Evolutionary conservation across 768 basidiomycete species (phyloP), one percentile per base, ranked within the genome.

Genomic region (Russula sp.): DNA sequence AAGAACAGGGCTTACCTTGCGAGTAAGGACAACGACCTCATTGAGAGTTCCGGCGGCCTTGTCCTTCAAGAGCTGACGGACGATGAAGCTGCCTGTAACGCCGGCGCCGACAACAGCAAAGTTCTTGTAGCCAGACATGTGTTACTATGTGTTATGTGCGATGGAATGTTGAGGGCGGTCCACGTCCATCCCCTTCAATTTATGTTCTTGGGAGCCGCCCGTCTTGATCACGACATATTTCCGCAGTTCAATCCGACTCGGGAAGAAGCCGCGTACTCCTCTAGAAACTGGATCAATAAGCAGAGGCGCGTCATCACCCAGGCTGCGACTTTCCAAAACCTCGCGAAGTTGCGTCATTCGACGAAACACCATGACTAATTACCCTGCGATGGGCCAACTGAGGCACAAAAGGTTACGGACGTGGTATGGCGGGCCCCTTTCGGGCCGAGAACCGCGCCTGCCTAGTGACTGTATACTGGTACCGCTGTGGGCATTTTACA

Each of bases 21-120:
- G 66, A 22, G 66, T 61, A 16, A 67, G 63, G 31, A 67, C 59
- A 22, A 55, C 54, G 39, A 67, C 63, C 1, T 37, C 37, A n/a
- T 57, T 45, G n/a, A 67, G 27, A n/a, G 22, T 57, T 16, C 66
- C 66, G 0, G 39, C 35, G 3, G 44, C 22, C 40, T 67, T 59
- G 16, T 59, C 47, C 51, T 50, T 59, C 54, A 68, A 50, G 11
- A 68, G 47, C 51, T 66, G 66, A 14, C 56, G 54, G 42, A 66
- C 31, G 27, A 67, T 54, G 48, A 62, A 66, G 34, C 50, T 51
- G 20, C 66, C 66, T 11, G 65, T 58, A 13, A 54, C 10, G 20
- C 45, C 45, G 4, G 45, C 45, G 20, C 45, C 65, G 14, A 57
- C 40, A 40, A 67, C 45, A 18, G 64, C 64, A 32, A 67, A 62